A percentile compares a stretch with the other conserved stretches of the same genome.
These are phyloP conservation scores for Arctostaphylos glauca DNA, from an alignment of 148 eudicot species.

Conservation along the genomic window DNA sequence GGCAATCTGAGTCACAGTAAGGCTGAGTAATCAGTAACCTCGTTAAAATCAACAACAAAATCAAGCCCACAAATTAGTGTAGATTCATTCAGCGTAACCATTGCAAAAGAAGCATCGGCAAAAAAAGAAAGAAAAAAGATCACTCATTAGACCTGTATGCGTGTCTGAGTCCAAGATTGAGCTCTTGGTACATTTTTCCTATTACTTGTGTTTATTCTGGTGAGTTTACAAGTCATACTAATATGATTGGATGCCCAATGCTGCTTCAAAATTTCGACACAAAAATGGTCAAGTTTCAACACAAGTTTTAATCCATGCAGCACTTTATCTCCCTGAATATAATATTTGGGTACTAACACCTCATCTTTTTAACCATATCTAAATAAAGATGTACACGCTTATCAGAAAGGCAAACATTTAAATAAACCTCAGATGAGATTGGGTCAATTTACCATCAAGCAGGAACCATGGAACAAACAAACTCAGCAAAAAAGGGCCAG, in stretches of 20 bases:
- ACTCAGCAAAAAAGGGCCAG: background rate
- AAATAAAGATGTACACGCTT: background rate
- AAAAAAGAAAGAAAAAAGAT: background rate
- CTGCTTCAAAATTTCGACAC: background rate
- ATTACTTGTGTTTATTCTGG: background rate
- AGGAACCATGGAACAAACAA: background rate
- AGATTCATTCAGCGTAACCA: background rate
- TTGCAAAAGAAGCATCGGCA: background rate
- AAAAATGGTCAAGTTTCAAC: background rate
- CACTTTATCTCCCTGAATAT: background rate
- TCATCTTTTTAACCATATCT: background rate
- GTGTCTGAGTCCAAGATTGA: background rate
- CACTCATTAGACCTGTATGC: background rate
- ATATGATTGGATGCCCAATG: background rate
- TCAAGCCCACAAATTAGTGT: background rate
- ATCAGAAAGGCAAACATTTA: background rate
- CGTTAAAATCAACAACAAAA: background rate
- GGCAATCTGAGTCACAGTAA: conserved; percentile 49
- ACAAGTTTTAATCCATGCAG: background rate
- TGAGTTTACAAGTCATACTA: background rate
- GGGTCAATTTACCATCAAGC: background rate
- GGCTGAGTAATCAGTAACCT: conserved; percentile 6
- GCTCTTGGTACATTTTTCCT: background rate
- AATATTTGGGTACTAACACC: background rate
- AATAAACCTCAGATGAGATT: conserved; percentile 5